Evolutionary conservation across 2,329 filamentous ascomycete species (phyloP).

Genomic region (Herpotrichia juniperi): DNA sequence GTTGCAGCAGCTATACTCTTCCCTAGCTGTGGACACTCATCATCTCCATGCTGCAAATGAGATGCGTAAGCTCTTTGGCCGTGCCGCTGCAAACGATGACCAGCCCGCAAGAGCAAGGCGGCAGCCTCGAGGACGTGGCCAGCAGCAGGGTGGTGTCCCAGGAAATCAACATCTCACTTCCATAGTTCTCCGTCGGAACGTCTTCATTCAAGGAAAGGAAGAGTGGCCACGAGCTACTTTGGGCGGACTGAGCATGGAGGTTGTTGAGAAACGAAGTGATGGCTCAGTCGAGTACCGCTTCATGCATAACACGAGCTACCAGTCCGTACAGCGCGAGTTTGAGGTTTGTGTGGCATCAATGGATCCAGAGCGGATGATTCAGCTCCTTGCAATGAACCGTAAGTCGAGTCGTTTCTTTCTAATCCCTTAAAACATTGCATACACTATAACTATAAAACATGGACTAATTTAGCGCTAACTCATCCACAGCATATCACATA

Average conservation of each 20-base stretch:
- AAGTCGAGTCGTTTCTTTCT: conserved; percentile 25
- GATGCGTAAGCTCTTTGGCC: conserved; percentile 79
- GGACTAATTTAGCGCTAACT: conserved; percentile 19
- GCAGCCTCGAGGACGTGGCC: conserved; percentile 64
- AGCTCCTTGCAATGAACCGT: conserved; percentile 72
- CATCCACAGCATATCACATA: conserved; percentile 77
- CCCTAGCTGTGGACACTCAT: conserved; percentile 69
- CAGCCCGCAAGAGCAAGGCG: conserved; percentile 55
- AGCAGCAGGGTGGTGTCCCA: conserved; percentile 63
- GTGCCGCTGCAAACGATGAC: conserved; percentile 63
- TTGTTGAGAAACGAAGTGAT: conserved; percentile 60
- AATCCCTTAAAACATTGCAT: too few relatives aligned
- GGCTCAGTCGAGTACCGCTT: conserved; percentile 78
- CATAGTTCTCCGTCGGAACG: conserved; percentile 75
- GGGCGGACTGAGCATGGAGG: conserved; percentile 83
- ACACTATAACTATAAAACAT: neutral
- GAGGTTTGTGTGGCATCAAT: conserved; percentile 79
- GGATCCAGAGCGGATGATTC: conserved; percentile 82
- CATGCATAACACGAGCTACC: conserved; percentile 75
- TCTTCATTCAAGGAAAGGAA: conserved; percentile 85
- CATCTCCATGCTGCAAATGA: conserved; percentile 88
- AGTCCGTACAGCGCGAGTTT: conserved; percentile 76
- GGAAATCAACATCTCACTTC: conserved; percentile 69
- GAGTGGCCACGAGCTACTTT: conserved; percentile 82
- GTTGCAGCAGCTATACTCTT: conserved; percentile 55